Conservation (phyloP, 2,329 filamentous ascomycete species). For the Nothophoma quercina region DNA sequence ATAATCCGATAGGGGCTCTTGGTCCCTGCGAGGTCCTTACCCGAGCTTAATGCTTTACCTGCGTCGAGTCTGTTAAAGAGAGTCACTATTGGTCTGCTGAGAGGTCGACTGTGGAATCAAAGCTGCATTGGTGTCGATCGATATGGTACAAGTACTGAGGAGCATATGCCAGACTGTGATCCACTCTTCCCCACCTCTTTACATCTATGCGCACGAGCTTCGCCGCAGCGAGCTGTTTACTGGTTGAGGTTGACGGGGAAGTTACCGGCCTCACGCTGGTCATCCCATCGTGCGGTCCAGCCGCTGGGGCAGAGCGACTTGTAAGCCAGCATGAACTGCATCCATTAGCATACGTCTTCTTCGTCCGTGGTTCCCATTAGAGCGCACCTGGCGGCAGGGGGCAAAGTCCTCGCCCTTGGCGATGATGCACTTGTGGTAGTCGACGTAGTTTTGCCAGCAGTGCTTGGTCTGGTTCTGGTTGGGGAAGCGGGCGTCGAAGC, state of each 20-base stretch:
- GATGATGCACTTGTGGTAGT: constrained; percentile 99
- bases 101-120: constrained; percentile 22
- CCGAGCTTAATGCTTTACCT: neutral
- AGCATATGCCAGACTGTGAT: constrained; percentile 34
- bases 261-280: constrained; percentile 79
- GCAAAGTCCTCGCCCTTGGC: constrained; percentile 99
- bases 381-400: constrained; percentile 88
- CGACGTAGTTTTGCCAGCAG: constrained; percentile 99
- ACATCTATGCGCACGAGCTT: constrained; percentile 27
- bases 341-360: constrained; percentile 9
- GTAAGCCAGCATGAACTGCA: constrained; percentile 94
- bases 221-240: constrained; percentile 32
- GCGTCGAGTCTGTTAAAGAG: too few relatives aligned
- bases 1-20: too few relatives aligned
- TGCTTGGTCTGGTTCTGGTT: constrained; percentile 99
- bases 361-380: neutral
- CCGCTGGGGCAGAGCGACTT: constrained; percentile 94
- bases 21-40: neutral
- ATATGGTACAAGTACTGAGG: constrained; percentile 41
- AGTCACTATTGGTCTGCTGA: neutral
- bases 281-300: constrained; percentile 96
- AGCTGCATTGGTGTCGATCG: constrained; percentile 40
- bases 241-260: constrained; percentile 49
- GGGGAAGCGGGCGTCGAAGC: constrained; percentile 98
- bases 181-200: constrained; percentile 25